Evolutionary conservation across 2,329 filamentous ascomycete genomes (phyloP).

Genomic region (Tothia fuscella): DNA sequence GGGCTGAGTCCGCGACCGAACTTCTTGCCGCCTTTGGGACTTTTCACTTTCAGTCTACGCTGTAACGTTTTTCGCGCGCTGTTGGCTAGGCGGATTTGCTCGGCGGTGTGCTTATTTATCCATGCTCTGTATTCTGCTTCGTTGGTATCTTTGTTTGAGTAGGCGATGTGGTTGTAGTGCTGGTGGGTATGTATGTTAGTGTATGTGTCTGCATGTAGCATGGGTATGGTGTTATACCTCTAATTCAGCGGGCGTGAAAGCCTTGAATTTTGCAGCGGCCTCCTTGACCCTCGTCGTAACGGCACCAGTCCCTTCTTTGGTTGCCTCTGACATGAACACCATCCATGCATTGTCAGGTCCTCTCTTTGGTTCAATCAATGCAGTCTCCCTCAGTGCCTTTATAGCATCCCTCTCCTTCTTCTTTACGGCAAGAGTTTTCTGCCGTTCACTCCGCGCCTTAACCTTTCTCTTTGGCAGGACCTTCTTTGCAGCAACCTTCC

Average conservation of each 20-base stretch:
- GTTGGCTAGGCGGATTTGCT: constrained; percentile 49
- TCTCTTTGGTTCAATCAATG: constrained; percentile 24
- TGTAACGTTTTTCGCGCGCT: constrained; percentile 35
- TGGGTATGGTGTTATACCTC: constrained; percentile 19
- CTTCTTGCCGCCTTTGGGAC: constrained; percentile 9
- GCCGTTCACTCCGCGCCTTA: constrained; percentile 17
- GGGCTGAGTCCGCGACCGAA: constrained; percentile 10
- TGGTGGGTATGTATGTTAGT: constrained; percentile 18
- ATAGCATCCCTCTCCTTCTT: constrained; percentile 16
- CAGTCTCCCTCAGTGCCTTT: constrained; percentile 24
- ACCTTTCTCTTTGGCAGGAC: constrained; percentile 11
- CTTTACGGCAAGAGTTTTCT: constrained; percentile 16
- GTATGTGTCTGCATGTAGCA: constrained; percentile 10
- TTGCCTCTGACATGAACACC: constrained; percentile 20
- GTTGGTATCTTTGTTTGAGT: constrained; percentile 33
- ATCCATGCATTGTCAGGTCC: constrained; percentile 15
- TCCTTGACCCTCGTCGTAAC: constrained; percentile 8
- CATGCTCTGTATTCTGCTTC: constrained; percentile 38
- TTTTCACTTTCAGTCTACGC: constrained; percentile 13
- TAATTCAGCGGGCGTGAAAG: constrained; percentile 21
- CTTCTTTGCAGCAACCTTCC: constrained; percentile 11
- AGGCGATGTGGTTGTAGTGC: constrained; percentile 42
- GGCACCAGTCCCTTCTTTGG: background rate
- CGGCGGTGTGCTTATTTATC: constrained; percentile 42
- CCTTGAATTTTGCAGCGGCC: constrained; percentile 16